These are phyloP conservation scores for Boletus reticulatus DNA, from an alignment of 768 basidiomycete genomes.

Conservation along the genomic window DNA sequence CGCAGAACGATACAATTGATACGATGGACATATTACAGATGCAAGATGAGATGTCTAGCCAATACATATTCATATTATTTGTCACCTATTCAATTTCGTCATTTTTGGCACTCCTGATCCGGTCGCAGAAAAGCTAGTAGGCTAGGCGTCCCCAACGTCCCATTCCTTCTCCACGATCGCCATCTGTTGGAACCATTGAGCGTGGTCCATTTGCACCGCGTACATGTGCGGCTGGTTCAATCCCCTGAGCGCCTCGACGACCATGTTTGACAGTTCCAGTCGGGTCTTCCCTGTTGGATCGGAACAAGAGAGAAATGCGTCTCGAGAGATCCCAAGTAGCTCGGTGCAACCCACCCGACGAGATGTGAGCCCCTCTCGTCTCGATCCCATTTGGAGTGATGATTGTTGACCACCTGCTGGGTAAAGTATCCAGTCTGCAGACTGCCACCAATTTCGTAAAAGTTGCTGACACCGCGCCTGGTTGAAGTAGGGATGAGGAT, in stretches of 20 bases:
- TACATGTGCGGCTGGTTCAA: constrained; percentile 7
- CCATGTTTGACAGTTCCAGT: constrained; percentile 9
- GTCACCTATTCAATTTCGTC: not conserved
- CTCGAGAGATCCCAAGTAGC: not conserved
- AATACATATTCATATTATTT: not conserved
- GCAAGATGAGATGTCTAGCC: not conserved
- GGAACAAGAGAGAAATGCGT: not conserved
- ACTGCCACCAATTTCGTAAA: constrained; percentile 14
- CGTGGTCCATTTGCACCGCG: constrained; percentile 15
- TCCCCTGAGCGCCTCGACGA: constrained; percentile 5
- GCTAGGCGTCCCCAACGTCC: constrained; percentile 16
- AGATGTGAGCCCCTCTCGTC: constrained; percentile 14
- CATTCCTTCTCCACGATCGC: constrained; percentile 15
- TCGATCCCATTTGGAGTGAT: constrained; percentile 10
- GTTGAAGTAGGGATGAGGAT: constrained; percentile 22
- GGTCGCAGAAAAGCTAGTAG: not conserved
- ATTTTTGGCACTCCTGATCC: not conserved
- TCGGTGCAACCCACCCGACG: constrained; percentile 8
- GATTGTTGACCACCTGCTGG: constrained; percentile 15
- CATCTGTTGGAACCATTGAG: constrained; percentile 13
- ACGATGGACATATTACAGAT: not conserved
- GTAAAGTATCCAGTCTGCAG: constrained; percentile 10
- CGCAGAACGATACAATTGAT: not conserved
- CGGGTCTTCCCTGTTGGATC: not conserved
- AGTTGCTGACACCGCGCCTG: constrained; percentile 18